Conservation (phyloP, 225 moss, liverwort and hornwort species). For the Marchantia polymorpha region DNA sequence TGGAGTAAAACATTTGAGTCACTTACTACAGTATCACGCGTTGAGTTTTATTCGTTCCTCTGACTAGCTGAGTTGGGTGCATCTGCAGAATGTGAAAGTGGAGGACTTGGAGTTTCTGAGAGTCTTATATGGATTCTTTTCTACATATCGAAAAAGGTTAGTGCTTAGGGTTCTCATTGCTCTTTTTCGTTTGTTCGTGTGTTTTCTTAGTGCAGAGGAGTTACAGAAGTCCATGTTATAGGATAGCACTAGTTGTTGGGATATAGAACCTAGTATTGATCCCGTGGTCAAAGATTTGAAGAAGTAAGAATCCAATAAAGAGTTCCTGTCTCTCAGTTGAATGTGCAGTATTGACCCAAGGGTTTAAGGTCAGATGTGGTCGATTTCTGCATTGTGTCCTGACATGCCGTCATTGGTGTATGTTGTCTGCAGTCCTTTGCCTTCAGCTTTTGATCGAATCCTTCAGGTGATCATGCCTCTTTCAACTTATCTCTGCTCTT, state of each 20-base stretch:
- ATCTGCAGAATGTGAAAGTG: constrained; percentile 68
- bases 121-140: constrained; percentile 85
- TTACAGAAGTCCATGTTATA: background rate
- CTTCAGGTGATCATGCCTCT: constrained; percentile 57
- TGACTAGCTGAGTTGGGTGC: background rate
- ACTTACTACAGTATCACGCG: background rate
- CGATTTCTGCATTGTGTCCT: background rate
- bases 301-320: too few relatives aligned
- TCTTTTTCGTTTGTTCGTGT: background rate
- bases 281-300: too few relatives aligned
- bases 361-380: background rate
- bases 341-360: background rate
- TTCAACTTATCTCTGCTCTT: background rate
- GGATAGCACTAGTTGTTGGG: background rate
- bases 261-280: too few relatives aligned
- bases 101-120: constrained; percentile 68
- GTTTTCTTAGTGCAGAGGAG: background rate
- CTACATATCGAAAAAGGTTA: constrained; percentile 84
- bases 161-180: background rate
- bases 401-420: background rate
- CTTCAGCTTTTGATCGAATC: constrained; percentile 76
- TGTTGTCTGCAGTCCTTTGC: constrained; percentile 61
- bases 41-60: background rate
- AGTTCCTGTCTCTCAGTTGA: too few relatives aligned
- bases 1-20: background rate